A percentile compares a stretch with the other conserved stretches of the same genome.
Evolutionary conservation across 345 rosid species (phyloP).

Genomic region (Dimocarpus longan): DNA sequence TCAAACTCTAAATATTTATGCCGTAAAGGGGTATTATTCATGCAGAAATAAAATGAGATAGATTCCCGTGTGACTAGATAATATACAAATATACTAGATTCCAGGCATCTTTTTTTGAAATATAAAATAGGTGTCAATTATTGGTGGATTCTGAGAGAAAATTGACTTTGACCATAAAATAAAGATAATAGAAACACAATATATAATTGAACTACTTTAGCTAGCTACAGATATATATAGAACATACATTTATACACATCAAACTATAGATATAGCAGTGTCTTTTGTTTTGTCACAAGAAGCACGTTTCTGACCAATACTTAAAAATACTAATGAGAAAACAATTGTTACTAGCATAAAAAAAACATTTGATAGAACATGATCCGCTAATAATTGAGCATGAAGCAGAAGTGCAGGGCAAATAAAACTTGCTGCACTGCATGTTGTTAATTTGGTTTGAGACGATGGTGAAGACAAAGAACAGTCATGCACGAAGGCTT

Average conservation of each 20-base stretch:
- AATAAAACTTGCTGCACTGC: no score
- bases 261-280: neutral
- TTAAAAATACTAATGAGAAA: no score
- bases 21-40: neutral
- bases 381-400: neutral
- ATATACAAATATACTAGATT: neutral
- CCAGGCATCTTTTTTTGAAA: neutral
- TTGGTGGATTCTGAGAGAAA: neutral
- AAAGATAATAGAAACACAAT: neutral
- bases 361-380: neutral
- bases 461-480: slow-evolving; percentile 13
- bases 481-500: slow-evolving; percentile 10
- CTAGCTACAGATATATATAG: neutral
- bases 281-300: neutral
- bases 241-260: neutral
- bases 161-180: neutral
- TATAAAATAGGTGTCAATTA: neutral
- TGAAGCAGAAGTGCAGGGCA: no score
- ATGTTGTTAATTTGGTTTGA: neutral
- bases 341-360: no score
- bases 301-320: neutral
- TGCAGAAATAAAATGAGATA: neutral
- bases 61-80: neutral
- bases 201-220: neutral
- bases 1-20: neutral